phyloP scores from a whole-genome alignment of 164 flowering plant species.

The Houttuynia cordata region DNA sequence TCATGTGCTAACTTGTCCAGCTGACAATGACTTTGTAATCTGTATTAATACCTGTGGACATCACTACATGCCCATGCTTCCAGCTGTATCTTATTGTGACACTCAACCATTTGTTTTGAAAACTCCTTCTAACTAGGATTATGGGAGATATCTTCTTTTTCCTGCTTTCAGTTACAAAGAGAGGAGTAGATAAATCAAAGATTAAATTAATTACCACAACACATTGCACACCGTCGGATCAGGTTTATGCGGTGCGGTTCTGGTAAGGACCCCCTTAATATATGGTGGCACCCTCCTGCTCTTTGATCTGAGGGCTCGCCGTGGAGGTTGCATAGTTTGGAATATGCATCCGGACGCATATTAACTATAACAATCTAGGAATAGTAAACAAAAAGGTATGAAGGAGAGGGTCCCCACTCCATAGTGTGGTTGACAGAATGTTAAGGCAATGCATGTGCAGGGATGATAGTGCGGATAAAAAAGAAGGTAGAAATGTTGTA shows the following conservation, averaged over 20 bases:
- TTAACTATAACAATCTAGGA: too few relatives aligned
- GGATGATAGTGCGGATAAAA: constrained; percentile 5
- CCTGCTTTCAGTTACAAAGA: background rate
- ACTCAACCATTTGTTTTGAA: background rate
- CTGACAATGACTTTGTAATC: background rate
- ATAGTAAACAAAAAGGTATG: background rate
- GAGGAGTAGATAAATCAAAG: background rate
- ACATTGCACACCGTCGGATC: too few relatives aligned
- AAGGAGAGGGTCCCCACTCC: constrained; percentile 1
- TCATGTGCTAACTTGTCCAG: background rate
- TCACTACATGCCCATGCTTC: background rate
- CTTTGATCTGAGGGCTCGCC: too few relatives aligned
- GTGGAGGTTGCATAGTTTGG: too few relatives aligned
- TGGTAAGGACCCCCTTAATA: too few relatives aligned
- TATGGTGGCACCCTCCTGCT: too few relatives aligned
- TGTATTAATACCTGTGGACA: background rate
- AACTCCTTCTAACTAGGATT: background rate
- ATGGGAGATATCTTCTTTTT: too few relatives aligned
- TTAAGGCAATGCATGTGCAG: constrained; percentile 5
- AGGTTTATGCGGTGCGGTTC: too few relatives aligned
- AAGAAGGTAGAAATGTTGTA: background rate
- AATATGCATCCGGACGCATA: too few relatives aligned
- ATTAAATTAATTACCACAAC: too few relatives aligned
- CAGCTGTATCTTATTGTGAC: background rate
- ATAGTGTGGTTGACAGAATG: constrained; percentile 1